A percentile compares a stretch with the other conserved stretches of the same genome.
Evolutionary conservation across 2,329 filamentous ascomycete species (phyloP).

Genomic region (Aspergillus tamarii): DNA sequence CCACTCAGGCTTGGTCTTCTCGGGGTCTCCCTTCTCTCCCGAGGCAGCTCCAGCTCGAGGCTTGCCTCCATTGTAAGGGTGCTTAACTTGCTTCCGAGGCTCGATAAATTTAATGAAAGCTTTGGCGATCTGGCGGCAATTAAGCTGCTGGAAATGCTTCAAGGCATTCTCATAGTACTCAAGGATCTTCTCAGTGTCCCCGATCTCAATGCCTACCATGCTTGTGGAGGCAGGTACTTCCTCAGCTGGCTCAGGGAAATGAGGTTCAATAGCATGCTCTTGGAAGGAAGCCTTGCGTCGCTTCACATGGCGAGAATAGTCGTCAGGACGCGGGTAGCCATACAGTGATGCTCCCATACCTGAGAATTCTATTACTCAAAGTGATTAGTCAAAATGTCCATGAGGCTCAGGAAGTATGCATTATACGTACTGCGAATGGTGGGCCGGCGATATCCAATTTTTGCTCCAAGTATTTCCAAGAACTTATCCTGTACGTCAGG

Average conservation of each 20-base stretch:
- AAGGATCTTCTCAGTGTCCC: constrained; percentile 41
- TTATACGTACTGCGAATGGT: constrained; percentile 31
- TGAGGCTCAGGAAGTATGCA: background rate
- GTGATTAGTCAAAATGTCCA: constrained; percentile 6
- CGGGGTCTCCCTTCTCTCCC: constrained; percentile 44
- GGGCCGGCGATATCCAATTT: constrained; percentile 33
- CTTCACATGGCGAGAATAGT: constrained; percentile 31
- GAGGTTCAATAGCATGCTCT: constrained; percentile 21
- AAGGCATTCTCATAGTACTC: constrained; percentile 47
- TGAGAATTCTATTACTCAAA: constrained; percentile 9
- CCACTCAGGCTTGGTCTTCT: constrained; percentile 50
- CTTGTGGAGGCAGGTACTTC: constrained; percentile 24
- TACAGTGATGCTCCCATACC: constrained; percentile 23
- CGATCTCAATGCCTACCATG: constrained; percentile 40
- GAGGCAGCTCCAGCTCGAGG: constrained; percentile 37
- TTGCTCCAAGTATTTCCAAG: constrained; percentile 37
- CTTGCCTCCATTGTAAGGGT: constrained; percentile 53
- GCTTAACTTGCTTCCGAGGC: constrained; percentile 51
- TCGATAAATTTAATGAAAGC: constrained; percentile 52
- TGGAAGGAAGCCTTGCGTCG: constrained; percentile 31
- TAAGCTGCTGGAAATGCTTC: constrained; percentile 49
- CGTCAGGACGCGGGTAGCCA: constrained; percentile 18
- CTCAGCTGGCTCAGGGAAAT: constrained; percentile 29
- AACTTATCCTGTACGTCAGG: constrained; percentile 40
- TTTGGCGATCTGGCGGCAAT: constrained; percentile 50